Conservation (phyloP, 169 alveolate species). For the Plasmodium falciparum region DNA sequence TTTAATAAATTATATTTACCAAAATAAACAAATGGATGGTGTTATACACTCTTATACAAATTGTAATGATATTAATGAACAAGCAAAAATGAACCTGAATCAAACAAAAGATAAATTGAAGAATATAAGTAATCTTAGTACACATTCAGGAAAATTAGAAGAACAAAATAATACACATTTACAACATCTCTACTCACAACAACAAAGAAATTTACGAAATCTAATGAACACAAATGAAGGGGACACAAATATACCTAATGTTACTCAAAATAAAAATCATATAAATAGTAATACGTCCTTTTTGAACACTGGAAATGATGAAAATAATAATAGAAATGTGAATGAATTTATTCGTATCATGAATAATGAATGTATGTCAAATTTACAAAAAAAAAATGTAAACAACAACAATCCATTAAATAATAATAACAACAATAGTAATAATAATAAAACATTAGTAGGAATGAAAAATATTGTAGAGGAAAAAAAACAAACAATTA, state of each 20-base stretch:
- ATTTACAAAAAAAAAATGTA: not conserved
- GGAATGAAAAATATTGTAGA: not conserved
- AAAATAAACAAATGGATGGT: slow-evolving; percentile 24
- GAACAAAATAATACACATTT: not conserved
- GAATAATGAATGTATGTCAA: not conserved
- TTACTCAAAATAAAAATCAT: not conserved
- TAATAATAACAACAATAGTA: too few species aligned
- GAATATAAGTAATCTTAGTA: not conserved
- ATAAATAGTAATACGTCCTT: not conserved
- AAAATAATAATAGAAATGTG: not conserved
- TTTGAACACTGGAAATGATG: not conserved
- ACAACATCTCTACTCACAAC: not conserved
- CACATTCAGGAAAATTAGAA: not conserved
- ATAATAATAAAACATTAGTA: not conserved
- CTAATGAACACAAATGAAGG: not conserved
- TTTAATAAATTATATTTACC: slow-evolving; percentile 29
- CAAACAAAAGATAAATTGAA: too few species aligned
- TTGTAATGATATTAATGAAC: slow-evolving; percentile 7
- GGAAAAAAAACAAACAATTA: not conserved
- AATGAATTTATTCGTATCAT: not conserved
- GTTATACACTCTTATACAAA: not conserved
- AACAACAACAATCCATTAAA: too few species aligned
- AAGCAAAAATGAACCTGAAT: not conserved
- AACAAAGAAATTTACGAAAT: not conserved
- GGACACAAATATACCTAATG: not conserved